phyloP scores from a whole-genome alignment of 202 grass and related monocot species.

The Digitaria exilis region DNA sequence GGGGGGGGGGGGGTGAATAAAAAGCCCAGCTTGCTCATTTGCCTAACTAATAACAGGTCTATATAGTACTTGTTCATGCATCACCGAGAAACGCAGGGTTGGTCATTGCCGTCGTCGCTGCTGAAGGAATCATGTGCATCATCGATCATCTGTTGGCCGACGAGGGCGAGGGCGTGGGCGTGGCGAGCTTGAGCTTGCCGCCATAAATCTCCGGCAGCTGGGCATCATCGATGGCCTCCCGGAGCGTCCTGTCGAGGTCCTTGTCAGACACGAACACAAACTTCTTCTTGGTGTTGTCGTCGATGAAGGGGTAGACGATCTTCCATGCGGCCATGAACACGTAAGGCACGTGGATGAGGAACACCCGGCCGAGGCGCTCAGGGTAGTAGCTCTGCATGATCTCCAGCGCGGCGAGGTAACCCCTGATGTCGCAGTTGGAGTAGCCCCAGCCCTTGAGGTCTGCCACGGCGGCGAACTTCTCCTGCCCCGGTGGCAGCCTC shows the following conservation, averaged over 20 bases:
- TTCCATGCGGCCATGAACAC: conserved; percentile 93
- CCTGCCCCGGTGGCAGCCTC: conserved; percentile 34
- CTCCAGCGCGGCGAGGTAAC: conserved; percentile 61
- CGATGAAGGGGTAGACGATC: conserved; percentile 87
- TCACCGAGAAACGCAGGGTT: too few species aligned
- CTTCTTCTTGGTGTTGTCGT: conserved; percentile 82
- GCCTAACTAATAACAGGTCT: too few species aligned
- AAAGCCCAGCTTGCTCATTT: too few species aligned
- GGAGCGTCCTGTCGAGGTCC: conserved; percentile 55
- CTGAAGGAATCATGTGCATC: too few species aligned
- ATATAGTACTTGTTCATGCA: too few species aligned
- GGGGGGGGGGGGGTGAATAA: too few species aligned
- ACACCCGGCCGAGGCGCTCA: conserved; percentile 63
- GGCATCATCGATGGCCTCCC: conserved; percentile 63
- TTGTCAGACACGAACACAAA: conserved; percentile 79
- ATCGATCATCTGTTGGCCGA: not conserved
- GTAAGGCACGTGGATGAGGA: conserved; percentile 74
- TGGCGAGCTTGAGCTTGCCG: conserved; percentile 50
- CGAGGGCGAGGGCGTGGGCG: not conserved
- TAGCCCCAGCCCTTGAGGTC: conserved; percentile 82
- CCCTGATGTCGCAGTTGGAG: conserved; percentile 75
- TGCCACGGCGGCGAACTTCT: conserved; percentile 71
- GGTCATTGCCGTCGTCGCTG: too few species aligned
- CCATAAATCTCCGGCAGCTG: conserved; percentile 67
- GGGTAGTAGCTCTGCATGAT: conserved; percentile 94